phyloP scores from a whole-genome alignment of 2,329 filamentous ascomycete genomes.

The Stromatinia cepivora region DNA sequence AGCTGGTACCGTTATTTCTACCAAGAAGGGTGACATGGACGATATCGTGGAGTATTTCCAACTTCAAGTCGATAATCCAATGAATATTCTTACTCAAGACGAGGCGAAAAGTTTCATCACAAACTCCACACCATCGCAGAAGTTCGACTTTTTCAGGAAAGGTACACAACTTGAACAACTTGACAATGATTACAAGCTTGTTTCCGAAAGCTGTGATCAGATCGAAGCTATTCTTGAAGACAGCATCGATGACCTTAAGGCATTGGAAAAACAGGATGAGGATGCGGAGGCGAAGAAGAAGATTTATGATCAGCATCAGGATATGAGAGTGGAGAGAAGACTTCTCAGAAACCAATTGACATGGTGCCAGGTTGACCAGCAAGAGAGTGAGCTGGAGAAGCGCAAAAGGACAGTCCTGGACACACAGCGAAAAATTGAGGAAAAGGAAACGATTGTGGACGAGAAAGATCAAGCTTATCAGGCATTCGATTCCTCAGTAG shows the following conservation, averaged over 20 bases:
- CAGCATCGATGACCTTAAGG: conserved; percentile 62
- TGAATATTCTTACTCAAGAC: conserved; percentile 94
- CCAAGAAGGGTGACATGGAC: conserved; percentile 82
- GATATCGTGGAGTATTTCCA: conserved; percentile 92
- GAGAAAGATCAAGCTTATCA: conserved; percentile 47
- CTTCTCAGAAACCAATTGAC: conserved; percentile 66
- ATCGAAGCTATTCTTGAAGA: conserved; percentile 64
- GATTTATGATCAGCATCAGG: conserved; percentile 64
- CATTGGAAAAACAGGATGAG: conserved; percentile 58
- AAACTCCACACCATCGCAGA: conserved; percentile 75
- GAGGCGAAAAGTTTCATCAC: conserved; percentile 92
- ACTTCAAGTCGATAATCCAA: conserved; percentile 92
- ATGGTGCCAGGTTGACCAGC: conserved; percentile 84
- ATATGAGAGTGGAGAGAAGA: conserved; percentile 60
- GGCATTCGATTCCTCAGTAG: conserved; percentile 41
- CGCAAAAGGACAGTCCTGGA: conserved; percentile 43
- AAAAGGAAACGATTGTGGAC: conserved; percentile 49
- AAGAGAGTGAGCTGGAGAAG: conserved; percentile 58
- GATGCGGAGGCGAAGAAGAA: conserved; percentile 65
- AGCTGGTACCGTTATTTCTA: conserved; percentile 70
- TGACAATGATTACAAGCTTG: conserved; percentile 84
- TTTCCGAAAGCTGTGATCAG: conserved; percentile 75
- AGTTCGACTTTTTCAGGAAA: conserved; percentile 95
- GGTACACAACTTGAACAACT: conserved; percentile 92
- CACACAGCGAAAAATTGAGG: conserved; percentile 43